phyloP scores from a whole-genome alignment of 2,329 filamentous ascomycete genomes.

The Beauveria medogensis region DNA sequence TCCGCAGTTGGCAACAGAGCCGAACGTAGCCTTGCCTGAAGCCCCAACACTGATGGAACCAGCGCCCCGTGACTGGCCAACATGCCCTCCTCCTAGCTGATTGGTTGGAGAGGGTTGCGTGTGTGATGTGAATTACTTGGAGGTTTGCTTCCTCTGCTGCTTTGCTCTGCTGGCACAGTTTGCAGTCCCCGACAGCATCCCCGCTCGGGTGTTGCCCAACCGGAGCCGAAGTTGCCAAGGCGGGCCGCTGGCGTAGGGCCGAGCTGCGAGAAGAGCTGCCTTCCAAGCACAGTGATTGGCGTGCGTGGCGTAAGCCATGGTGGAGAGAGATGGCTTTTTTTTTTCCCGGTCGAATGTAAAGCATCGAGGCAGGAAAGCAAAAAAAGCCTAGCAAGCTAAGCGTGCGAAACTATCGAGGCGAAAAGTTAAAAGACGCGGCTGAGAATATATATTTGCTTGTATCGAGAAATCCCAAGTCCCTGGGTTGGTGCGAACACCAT shows the following conservation, averaged over 20 bases:
- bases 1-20: neutral
- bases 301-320: slow-evolving; percentile 4
- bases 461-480: neutral
- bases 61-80: neutral
- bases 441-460: neutral
- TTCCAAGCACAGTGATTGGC: neutral
- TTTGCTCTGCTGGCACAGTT: neutral
- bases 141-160: neutral
- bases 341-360: neutral
- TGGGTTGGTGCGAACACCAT: neutral
- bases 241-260: neutral
- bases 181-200: neutral
- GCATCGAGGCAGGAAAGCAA: neutral
- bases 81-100: neutral
- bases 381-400: neutral
- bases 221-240: slow-evolving; percentile 3
- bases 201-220: neutral
- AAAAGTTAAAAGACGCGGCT: neutral
- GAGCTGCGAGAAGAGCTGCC: neutral
- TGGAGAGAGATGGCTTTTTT: neutral
- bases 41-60: neutral
- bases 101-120: neutral
- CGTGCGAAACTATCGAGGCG: neutral
- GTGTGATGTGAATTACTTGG: neutral
- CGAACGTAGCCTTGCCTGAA: slow-evolving; percentile 1